Conservation (phyloP, 768 basidiomycete species). For the Albatrellus ellisii region DNA sequence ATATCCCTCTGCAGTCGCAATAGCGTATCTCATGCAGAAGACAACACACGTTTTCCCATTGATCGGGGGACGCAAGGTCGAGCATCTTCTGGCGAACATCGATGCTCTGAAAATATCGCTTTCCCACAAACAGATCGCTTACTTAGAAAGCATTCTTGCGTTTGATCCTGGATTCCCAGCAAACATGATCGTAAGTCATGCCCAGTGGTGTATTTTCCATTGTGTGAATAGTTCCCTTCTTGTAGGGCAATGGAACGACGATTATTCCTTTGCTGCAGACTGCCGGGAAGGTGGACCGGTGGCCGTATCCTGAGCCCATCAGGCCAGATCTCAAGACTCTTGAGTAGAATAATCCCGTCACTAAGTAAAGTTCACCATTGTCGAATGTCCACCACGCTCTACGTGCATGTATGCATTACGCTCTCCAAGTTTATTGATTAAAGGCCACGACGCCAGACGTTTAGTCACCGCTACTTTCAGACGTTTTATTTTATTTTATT, state of each 20-base stretch:
- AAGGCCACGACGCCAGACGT: too few species aligned
- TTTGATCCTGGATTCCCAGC: slow-evolving; percentile 37
- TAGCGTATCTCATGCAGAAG: slow-evolving; percentile 43
- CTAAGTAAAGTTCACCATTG: too few species aligned
- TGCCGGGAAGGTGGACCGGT: too few species aligned
- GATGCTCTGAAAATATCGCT: slow-evolving; percentile 35
- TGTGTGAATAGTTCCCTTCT: background rate
- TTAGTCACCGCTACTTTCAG: too few species aligned
- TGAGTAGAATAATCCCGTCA: too few species aligned
- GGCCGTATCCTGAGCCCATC: too few species aligned
- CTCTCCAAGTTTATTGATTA: too few species aligned
- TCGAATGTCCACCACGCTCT: too few species aligned
- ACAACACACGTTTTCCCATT: slow-evolving; percentile 19
- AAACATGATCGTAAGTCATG: slow-evolving; percentile 19
- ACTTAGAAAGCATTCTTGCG: slow-evolving; percentile 27
- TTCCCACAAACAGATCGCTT: slow-evolving; percentile 29
- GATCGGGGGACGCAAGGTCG: slow-evolving; percentile 33
- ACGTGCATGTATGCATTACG: too few species aligned
- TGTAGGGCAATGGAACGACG: background rate
- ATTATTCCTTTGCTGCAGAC: too few species aligned
- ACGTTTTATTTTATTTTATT: too few species aligned
- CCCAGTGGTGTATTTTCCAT: background rate
- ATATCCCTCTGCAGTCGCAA: slow-evolving; percentile 24
- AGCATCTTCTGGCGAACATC: slow-evolving; percentile 35
- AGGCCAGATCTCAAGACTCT: too few species aligned